A percentile compares a stretch with the other conserved stretches of the same genome.
phyloP scores from a whole-genome alignment of 331 rosid genomes.

The Telfairia occidentalis region DNA sequence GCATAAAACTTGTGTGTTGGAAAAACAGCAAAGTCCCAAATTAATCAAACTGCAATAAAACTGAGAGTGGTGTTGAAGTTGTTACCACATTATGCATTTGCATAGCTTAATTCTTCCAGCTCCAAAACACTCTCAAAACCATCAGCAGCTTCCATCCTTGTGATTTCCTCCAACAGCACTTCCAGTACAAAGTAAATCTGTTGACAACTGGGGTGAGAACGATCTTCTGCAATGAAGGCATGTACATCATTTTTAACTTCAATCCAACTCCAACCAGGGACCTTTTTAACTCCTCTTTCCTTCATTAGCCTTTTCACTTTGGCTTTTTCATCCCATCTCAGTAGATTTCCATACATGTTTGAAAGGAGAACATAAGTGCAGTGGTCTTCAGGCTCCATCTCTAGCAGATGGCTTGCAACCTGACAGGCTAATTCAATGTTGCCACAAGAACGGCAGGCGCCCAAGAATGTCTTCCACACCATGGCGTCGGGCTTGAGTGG shows the following conservation, averaged over 20 bases:
- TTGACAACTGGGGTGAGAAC: constrained; percentile 33
- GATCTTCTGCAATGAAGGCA: constrained; percentile 76
- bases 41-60: not conserved
- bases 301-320: constrained; percentile 60
- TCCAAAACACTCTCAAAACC: constrained; percentile 11
- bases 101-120: constrained; percentile 10
- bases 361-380: constrained; percentile 62
- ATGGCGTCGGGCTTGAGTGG: constrained; percentile 54
- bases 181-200: constrained; percentile 35
- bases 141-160: constrained; percentile 16
- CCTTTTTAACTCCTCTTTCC: constrained; percentile 62
- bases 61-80: not conserved
- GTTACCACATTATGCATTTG: not conserved
- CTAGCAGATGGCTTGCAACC: constrained; percentile 46
- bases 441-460: constrained; percentile 62
- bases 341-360: constrained; percentile 51
- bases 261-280: constrained; percentile 89
- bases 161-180: constrained; percentile 35
- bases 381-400: constrained; percentile 72
- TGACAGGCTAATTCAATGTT: constrained; percentile 57
- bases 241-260: constrained; percentile 54
- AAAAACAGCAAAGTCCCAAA: not conserved
- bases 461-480: constrained; percentile 58
- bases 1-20: not conserved
- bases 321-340: constrained; percentile 63